Conservation (phyloP, 192 early-diverging fungal genomes). For the Coemansia sp. region DNA sequence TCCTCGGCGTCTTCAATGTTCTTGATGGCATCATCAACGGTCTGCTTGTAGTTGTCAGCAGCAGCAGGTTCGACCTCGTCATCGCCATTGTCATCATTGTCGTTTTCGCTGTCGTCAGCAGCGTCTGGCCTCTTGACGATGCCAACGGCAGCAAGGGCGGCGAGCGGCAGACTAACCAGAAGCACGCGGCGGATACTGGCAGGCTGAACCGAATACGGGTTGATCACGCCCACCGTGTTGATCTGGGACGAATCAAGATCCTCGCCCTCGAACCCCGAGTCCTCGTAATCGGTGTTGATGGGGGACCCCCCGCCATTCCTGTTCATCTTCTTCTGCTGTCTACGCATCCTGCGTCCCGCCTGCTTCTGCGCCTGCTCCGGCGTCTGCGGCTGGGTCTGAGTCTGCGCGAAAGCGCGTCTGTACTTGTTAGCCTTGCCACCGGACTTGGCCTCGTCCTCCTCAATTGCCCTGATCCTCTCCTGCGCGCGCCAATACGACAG, state of each 20-base stretch:
- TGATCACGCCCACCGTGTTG: slow-evolving; percentile 51
- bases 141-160: slow-evolving; percentile 20
- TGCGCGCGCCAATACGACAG: slow-evolving; percentile 65
- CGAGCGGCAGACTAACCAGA: slow-evolving; percentile 29
- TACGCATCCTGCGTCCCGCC: slow-evolving; percentile 14
- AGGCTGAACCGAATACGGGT: slow-evolving; percentile 47
- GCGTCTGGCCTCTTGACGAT: slow-evolving; percentile 15
- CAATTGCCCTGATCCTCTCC: slow-evolving; percentile 53
- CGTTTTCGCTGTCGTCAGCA: neutral
- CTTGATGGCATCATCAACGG: slow-evolving; percentile 20
- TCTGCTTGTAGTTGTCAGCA: slow-evolving; percentile 7
- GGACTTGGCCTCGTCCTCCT: slow-evolving; percentile 15
- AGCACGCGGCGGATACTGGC: slow-evolving; percentile 35
- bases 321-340: slow-evolving; percentile 24
- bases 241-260: slow-evolving; percentile 27
- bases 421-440: slow-evolving; percentile 13
- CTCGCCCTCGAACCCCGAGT: slow-evolving; percentile 44
- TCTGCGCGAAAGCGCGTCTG: neutral
- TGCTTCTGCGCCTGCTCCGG: slow-evolving; percentile 14
- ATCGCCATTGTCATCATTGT: neutral
- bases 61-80: slow-evolving; percentile 9
- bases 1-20: slow-evolving; percentile 7
- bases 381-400: slow-evolving; percentile 5
- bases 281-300: slow-evolving; percentile 17
- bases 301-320: neutral